These are phyloP conservation scores for Basidioascus undulatus DNA, from an alignment of 768 basidiomycete species.

Conservation along the genomic window DNA sequence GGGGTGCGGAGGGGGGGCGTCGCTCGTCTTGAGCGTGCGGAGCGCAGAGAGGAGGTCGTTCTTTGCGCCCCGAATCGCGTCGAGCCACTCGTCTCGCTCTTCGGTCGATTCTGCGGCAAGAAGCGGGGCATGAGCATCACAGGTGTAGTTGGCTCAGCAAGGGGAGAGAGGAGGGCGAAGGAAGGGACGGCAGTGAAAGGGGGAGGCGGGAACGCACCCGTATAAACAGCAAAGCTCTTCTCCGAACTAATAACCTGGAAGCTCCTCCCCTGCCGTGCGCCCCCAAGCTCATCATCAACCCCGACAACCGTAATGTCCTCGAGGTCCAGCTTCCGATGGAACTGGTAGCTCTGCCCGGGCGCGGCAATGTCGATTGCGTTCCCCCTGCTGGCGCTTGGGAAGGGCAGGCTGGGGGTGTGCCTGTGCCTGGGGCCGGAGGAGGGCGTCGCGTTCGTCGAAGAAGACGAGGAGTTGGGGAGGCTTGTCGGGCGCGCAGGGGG, in stretches of 20 bases:
- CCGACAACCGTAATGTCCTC: slow-evolving; percentile 15
- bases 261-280: slow-evolving; percentile 1
- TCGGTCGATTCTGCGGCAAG: slow-evolving; percentile 8
- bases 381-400: too few relatives aligned
- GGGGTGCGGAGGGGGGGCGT: not conserved
- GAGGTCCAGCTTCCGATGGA: slow-evolving; percentile 10
- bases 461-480: not conserved
- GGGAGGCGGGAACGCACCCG: slow-evolving; percentile 8
- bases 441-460: not conserved
- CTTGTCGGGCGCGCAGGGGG: not conserved
- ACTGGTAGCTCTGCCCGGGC: slow-evolving; percentile 3
- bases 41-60: slow-evolving; percentile 10
- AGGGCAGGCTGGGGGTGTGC: not conserved
- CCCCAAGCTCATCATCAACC: slow-evolving; percentile 2
- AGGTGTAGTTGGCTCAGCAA: not conserved
- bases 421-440: not conserved
- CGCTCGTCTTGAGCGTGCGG: slow-evolving; percentile 13
- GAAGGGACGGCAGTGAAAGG: not conserved
- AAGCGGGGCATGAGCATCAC: too few relatives aligned
- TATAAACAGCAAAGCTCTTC: slow-evolving; percentile 13
- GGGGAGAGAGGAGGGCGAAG: not conserved
- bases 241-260: slow-evolving; percentile 13
- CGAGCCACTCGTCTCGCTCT: slow-evolving; percentile 13
- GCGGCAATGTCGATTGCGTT: not conserved
- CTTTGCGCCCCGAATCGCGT: slow-evolving; percentile 13